Percentiles rank a stretch among this genome's conserved stretches.
phyloP scores from a whole-genome alignment of 2,329 filamentous ascomycete genomes.

The Neurospora sp. region DNA sequence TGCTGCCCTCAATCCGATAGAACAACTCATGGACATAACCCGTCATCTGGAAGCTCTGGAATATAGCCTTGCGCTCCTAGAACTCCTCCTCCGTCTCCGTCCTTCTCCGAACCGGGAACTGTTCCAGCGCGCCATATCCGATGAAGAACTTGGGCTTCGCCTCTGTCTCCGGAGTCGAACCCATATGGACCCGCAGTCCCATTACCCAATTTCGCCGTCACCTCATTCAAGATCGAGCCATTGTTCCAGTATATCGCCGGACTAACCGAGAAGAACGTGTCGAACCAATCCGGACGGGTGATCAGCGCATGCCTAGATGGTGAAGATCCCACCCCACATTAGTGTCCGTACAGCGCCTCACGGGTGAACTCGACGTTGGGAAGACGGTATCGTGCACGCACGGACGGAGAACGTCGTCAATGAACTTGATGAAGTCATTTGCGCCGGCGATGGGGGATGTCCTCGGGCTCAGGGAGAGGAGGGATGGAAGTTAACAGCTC shows the following conservation, averaged over 20 bases:
- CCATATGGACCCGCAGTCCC: not conserved
- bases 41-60: constrained; percentile 11
- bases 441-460: constrained; percentile 8
- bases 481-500: constrained; percentile 18
- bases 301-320: constrained; percentile 14
- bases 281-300: constrained; percentile 15
- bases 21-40: constrained; percentile 15
- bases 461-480: constrained; percentile 11
- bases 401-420: constrained; percentile 14
- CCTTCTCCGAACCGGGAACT: constrained; percentile 12
- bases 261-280: constrained; percentile 18
- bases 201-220: constrained; percentile 10
- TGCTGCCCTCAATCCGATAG: constrained; percentile 9
- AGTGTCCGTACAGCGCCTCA: constrained; percentile 19
- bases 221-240: constrained; percentile 13
- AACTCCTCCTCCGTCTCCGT: constrained; percentile 17
- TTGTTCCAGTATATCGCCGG: constrained; percentile 15
- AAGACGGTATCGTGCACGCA: constrained; percentile 14
- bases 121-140: constrained; percentile 14
- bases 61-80: constrained; percentile 7
- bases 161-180: not conserved
- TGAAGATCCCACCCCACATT: constrained; percentile 19
- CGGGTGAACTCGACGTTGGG: constrained; percentile 13
- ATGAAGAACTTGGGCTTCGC: constrained; percentile 15
- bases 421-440: constrained; percentile 17